phyloP scores from a whole-genome alignment of 164 flowering plant species.

The Nymphaea thermarum region DNA sequence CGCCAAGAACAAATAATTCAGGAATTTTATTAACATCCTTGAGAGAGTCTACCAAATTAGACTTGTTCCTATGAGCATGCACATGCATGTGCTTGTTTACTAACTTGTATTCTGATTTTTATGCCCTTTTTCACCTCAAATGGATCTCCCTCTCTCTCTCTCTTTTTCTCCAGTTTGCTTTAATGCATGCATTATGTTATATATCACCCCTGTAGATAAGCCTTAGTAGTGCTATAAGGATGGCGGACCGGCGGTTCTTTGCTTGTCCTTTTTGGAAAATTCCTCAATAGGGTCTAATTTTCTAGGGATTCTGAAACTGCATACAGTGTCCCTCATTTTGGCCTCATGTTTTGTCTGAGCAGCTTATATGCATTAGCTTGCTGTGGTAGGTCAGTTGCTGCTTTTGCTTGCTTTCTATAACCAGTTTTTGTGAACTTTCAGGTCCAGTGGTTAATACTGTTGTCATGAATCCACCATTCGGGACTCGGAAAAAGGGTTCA shows the following conservation, averaged over 20 bases:
- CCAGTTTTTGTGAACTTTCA: constrained; percentile 11
- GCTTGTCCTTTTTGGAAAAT: no score
- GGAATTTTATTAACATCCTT: no score
- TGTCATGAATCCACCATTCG: constrained; percentile 99
- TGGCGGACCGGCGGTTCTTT: neutral
- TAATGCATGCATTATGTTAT: neutral
- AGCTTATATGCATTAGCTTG: no score
- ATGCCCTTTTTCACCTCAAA: neutral
- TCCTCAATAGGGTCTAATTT: no score
- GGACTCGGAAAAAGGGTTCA: constrained; percentile 86
- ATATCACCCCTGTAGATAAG: neutral
- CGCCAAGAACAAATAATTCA: no score
- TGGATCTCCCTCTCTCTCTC: neutral
- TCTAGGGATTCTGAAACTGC: no score
- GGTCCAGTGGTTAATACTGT: constrained; percentile 71
- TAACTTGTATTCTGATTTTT: neutral
- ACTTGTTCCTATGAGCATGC: neutral
- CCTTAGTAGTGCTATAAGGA: neutral
- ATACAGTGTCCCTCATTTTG: no score
- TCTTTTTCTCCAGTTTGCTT: neutral
- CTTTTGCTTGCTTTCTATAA: constrained; percentile 3
- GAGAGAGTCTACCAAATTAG: neutral
- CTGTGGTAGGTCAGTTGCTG: no score
- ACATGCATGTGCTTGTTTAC: neutral
- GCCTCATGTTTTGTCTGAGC: no score